Evolutionary conservation across 2,329 filamentous ascomycete genomes (phyloP).

Genomic region (Aspergillus chevalieri): DNA sequence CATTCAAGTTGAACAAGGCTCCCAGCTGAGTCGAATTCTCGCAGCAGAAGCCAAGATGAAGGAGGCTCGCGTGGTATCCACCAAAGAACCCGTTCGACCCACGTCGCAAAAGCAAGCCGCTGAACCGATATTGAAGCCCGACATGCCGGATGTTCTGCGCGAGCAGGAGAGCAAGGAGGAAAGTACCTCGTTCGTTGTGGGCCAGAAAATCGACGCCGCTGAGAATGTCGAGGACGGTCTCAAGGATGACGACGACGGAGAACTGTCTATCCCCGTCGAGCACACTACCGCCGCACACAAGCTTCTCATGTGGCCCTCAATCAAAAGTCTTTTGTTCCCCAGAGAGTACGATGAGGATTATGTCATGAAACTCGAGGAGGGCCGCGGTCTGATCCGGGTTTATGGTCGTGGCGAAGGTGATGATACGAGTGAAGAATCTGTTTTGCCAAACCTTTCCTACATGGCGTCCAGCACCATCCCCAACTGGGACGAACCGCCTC

Average conservation of each 20-base stretch:
- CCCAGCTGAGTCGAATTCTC: slow-evolving; percentile 6
- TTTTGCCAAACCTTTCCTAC: slow-evolving; percentile 29
- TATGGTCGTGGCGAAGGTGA: slow-evolving; percentile 74
- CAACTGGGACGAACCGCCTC: slow-evolving; percentile 21
- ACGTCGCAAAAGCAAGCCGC: slow-evolving; percentile 8
- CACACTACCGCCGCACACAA: slow-evolving; percentile 88
- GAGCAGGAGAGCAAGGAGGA: slow-evolving; percentile 12
- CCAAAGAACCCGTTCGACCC: slow-evolving; percentile 3
- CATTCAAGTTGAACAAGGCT: slow-evolving; percentile 14
- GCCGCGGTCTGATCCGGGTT: slow-evolving; percentile 65
- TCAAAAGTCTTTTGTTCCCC: slow-evolving; percentile 55
- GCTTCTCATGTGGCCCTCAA: slow-evolving; percentile 66
- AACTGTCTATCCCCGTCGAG: slow-evolving; percentile 70
- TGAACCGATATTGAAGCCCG: slow-evolving; percentile 21
- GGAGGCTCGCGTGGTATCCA: slow-evolving; percentile 1
- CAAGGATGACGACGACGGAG: slow-evolving; percentile 38
- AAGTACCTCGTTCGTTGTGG: background rate
- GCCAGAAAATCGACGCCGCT: slow-evolving; percentile 3
- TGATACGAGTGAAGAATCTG: slow-evolving; percentile 47
- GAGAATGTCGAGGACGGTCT: slow-evolving; percentile 7
- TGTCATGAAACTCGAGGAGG: slow-evolving; percentile 69
- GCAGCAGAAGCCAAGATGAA: background rate
- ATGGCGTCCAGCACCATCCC: slow-evolving; percentile 18
- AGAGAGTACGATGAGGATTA: slow-evolving; percentile 60
- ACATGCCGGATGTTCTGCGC: slow-evolving; percentile 7